A percentile compares a stretch with the other conserved stretches of the same genome.
These are phyloP conservation scores for Conoideocrella luteorostrata DNA, from an alignment of 2,329 filamentous ascomycete species.

Conservation along the genomic window DNA sequence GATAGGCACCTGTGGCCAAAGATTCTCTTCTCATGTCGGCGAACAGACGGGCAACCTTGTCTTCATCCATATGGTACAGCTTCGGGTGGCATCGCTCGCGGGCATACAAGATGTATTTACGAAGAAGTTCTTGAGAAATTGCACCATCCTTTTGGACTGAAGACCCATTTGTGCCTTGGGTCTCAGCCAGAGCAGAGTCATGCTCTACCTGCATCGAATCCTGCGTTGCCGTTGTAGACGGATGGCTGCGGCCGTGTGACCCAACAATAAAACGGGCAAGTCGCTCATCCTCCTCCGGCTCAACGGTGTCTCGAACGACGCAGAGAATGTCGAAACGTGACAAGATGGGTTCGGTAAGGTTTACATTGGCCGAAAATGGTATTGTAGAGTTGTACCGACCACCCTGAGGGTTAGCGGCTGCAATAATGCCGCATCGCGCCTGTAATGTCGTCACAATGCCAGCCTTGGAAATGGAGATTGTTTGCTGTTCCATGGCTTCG, in stretches of 20 bases:
- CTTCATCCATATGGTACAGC: constrained; percentile 94
- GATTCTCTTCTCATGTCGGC: constrained; percentile 94
- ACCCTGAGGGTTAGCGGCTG: constrained; percentile 92
- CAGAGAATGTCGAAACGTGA: constrained; percentile 97
- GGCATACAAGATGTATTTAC: constrained; percentile 96
- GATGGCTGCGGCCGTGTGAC: constrained; percentile 87
- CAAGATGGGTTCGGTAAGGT: constrained; percentile 92
- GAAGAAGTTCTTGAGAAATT: constrained; percentile 81
- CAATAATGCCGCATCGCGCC: constrained; percentile 91
- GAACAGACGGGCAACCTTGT: constrained; percentile 90
- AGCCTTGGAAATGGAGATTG: constrained; percentile 97
- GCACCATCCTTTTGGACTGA: constrained; percentile 49
- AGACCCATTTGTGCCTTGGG: constrained; percentile 18
- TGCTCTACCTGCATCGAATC: constrained; percentile 58
- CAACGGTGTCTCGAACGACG: constrained; percentile 91
- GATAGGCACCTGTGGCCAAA: constrained; percentile 89
- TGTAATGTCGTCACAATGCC: constrained; percentile 97
- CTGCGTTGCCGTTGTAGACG: constrained; percentile 45
- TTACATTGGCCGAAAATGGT: constrained; percentile 92
- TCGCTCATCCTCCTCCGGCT: constrained; percentile 85
- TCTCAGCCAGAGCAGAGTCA: constrained; percentile 39
- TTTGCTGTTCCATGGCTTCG: constrained; percentile 99
- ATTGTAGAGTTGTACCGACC: constrained; percentile 95
- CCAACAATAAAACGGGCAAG: constrained; percentile 92
- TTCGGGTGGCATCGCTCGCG: constrained; percentile 85